Evolutionary conservation across 768 basidiomycete genomes (phyloP).

Genomic region (Saitozyma sp.): DNA sequence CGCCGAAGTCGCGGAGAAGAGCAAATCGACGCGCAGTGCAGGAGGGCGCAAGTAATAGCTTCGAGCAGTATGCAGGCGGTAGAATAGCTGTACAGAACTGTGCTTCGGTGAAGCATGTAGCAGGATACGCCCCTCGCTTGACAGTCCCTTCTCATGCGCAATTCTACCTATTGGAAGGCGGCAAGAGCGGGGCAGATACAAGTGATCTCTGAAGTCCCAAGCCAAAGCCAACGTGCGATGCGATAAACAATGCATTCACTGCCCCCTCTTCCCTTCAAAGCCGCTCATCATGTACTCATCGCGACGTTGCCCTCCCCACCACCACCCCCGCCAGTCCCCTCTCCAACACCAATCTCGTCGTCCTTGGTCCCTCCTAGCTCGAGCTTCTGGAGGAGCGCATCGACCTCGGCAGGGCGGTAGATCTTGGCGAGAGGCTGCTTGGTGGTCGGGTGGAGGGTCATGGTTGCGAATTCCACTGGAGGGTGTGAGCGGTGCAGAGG

Average conservation of each 20-base stretch:
- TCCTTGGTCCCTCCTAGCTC: slow-evolving; percentile 86
- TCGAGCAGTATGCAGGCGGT: not conserved
- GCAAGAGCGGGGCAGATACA: too few relatives aligned
- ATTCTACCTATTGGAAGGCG: too few relatives aligned
- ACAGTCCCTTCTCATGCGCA: too few relatives aligned
- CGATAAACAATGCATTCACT: too few relatives aligned
- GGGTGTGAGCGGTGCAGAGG: not conserved
- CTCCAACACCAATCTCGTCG: slow-evolving; percentile 44
- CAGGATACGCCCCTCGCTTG: too few relatives aligned
- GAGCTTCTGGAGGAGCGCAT: slow-evolving; percentile 73
- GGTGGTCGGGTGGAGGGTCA: slow-evolving; percentile 76
- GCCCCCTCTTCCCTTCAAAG: too few relatives aligned
- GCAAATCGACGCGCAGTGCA: not conserved
- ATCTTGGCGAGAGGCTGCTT: slow-evolving; percentile 87
- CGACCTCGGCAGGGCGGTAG: slow-evolving; percentile 83
- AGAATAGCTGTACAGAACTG: too few relatives aligned
- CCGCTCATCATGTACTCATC: slow-evolving; percentile 37
- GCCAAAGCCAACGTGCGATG: too few relatives aligned
- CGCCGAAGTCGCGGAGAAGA: slow-evolving; percentile 10
- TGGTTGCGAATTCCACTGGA: slow-evolving; percentile 90
- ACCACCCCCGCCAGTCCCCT: slow-evolving; percentile 50
- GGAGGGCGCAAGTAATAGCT: not conserved
- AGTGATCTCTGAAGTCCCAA: too few relatives aligned
- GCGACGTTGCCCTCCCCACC: slow-evolving; percentile 48
- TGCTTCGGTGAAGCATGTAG: too few relatives aligned